These are phyloP conservation scores for Zygoascus flipseniorum DNA, from an alignment of 805 yeast genomes.

Conservation along the genomic window DNA sequence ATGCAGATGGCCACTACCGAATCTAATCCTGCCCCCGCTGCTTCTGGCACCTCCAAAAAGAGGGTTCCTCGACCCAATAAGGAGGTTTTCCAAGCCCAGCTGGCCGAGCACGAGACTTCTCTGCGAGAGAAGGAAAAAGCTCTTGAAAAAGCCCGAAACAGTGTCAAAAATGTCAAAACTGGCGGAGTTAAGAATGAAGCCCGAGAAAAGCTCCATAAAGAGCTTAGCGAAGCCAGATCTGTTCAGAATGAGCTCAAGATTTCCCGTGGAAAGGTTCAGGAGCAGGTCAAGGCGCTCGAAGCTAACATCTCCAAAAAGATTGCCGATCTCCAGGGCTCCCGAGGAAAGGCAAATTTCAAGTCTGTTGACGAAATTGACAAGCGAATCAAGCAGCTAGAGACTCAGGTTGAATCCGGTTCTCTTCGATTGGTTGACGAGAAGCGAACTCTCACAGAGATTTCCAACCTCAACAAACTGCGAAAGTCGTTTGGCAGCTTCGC, in stretches of 20 bases:
- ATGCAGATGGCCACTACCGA: background rate
- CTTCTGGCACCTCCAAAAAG: conserved; percentile 4
- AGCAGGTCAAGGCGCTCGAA: conserved; percentile 67
- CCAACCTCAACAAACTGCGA: conserved; percentile 68
- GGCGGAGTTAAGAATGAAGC: conserved; percentile 30
- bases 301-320: conserved; percentile 63
- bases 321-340: conserved; percentile 61
- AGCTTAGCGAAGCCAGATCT: conserved; percentile 38
- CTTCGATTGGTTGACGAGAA: conserved; percentile 89
- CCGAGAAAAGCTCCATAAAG: conserved; percentile 46
- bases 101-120: conserved; percentile 22
- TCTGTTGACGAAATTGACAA: conserved; percentile 30
- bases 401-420: conserved; percentile 64
- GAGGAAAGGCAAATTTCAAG: conserved; percentile 59
- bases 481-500: conserved; percentile 70
- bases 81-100: conserved; percentile 21
- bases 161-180: conserved; percentile 17
- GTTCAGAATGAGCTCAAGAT: conserved; percentile 38
- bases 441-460: conserved; percentile 74
- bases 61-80: conserved; percentile 20
- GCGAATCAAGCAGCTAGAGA: conserved; percentile 45
- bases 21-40: background rate
- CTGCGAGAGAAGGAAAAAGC: conserved; percentile 21
- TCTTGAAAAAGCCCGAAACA: conserved; percentile 19
- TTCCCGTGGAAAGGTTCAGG: conserved; percentile 39